Evolutionary conservation across 2,329 filamentous ascomycete genomes (phyloP).

Genomic region (Calonectria montana): DNA sequence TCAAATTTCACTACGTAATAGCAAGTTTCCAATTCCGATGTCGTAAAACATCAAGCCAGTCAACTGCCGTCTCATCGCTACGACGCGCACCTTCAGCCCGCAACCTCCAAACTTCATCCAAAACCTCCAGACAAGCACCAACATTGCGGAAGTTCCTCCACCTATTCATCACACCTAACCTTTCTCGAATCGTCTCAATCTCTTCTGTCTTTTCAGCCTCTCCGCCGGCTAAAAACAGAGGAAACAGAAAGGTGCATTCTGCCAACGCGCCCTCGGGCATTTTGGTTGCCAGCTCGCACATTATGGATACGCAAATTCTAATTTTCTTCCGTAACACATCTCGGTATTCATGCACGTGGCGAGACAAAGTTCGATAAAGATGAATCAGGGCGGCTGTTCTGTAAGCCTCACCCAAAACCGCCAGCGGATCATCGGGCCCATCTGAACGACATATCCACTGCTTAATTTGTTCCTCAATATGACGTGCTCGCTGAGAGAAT

Average conservation of each 20-base stretch:
- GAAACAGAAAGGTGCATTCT: constrained; percentile 29
- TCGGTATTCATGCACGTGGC: neutral
- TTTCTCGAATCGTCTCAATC: constrained; percentile 15
- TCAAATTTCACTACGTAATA: neutral
- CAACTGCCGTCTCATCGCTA: neutral
- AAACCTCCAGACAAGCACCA: constrained; percentile 3
- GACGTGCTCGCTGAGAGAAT: constrained; percentile 1
- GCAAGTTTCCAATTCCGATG: constrained; percentile 18
- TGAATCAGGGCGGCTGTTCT: constrained; percentile 26
- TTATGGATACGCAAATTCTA: neutral
- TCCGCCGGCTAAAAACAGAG: constrained; percentile 29
- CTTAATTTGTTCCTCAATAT: neutral
- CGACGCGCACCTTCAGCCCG: neutral
- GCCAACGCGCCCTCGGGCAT: constrained; percentile 20
- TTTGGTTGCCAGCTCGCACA: neutral
- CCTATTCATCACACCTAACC: neutral
- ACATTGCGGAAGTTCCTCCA: constrained; percentile 23
- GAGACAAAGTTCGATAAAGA: constrained; percentile 14
- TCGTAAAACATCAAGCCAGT: constrained; percentile 18
- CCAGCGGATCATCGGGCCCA: constrained; percentile 5
- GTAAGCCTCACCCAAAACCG: constrained; percentile 23
- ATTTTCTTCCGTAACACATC: neutral
- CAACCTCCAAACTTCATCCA: constrained; percentile 21
- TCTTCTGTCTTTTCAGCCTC: constrained; percentile 19
- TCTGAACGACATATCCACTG: neutral